These are phyloP conservation scores for Fusarium torreyae DNA, from an alignment of 2,329 filamentous ascomycete species.

Conservation along the genomic window DNA sequence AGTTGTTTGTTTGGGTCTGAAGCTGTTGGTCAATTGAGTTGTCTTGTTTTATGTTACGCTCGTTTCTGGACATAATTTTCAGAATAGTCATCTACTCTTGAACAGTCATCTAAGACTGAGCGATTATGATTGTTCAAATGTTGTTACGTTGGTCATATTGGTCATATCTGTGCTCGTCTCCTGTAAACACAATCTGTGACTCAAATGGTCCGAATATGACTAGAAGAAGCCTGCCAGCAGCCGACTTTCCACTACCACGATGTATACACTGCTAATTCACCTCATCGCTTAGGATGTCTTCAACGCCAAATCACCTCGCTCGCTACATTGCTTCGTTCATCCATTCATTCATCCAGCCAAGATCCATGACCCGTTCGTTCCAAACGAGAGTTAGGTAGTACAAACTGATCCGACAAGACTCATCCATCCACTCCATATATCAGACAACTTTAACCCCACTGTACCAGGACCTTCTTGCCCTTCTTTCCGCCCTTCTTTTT, in stretches of 20 bases:
- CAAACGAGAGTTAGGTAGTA: neutral
- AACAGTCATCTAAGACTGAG: neutral
- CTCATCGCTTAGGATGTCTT: neutral
- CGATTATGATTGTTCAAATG: neutral
- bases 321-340: constrained; percentile 6
- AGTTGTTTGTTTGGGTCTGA: neutral
- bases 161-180: neutral
- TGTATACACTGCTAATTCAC: neutral
- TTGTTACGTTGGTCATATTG: neutral
- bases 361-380: neutral
- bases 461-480: constrained; percentile 73
- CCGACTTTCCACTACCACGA: neutral
- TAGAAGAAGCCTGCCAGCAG: neutral
- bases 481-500: constrained; percentile 73
- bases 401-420: neutral
- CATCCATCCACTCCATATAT: neutral
- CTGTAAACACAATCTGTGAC: neutral
- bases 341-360: neutral
- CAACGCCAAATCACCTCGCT: constrained; percentile 8
- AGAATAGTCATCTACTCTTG: neutral
- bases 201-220: neutral
- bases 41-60: too few species aligned
- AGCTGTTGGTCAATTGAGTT: neutral
- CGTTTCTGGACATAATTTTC: neutral
- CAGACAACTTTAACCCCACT: constrained; percentile 66